phyloP scores from a whole-genome alignment of 306 rosid genomes.

The Quercus dentata region DNA sequence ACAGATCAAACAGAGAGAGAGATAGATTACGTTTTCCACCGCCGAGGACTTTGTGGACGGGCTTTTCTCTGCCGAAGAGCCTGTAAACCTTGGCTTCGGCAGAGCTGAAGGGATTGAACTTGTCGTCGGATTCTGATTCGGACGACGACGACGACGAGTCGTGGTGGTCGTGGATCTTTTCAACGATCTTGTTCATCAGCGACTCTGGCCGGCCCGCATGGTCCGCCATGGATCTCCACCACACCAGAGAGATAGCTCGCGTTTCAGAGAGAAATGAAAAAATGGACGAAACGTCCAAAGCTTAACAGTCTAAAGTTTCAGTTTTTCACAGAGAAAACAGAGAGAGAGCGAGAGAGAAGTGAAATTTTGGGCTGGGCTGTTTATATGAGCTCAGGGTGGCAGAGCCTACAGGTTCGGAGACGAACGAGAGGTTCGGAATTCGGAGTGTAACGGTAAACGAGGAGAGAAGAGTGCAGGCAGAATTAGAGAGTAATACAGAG shows the following conservation, averaged over 20 bases:
- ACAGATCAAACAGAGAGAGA: neutral
- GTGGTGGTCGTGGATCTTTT: conserved; percentile 40
- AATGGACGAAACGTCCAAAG: no score
- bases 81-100: conserved; percentile 44
- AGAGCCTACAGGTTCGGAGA: conserved; percentile 14
- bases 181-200: conserved; percentile 36
- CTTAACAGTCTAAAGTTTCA: no score
- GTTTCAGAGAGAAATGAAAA: neutral
- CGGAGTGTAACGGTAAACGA: conserved; percentile 22
- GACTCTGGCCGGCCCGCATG: conserved; percentile 31
- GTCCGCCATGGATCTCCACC: conserved; percentile 38
- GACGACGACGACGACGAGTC: conserved; percentile 33
- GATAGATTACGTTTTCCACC: conserved; percentile 63
- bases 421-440: conserved; percentile 4
- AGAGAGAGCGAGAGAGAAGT: neutral
- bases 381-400: neutral
- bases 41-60: conserved; percentile 77
- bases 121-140: conserved; percentile 39
- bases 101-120: neutral
- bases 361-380: conserved; percentile 26
- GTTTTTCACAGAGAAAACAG: neutral
- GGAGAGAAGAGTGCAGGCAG: conserved; percentile 2
- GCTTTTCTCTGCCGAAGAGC: conserved; percentile 78
- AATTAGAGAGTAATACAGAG: neutral
- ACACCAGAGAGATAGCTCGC: conserved; percentile 3